Evolutionary conservation across 495 filamentous ascomycete species (phyloP).

Genomic region (Aspergillus kassunensis): DNA sequence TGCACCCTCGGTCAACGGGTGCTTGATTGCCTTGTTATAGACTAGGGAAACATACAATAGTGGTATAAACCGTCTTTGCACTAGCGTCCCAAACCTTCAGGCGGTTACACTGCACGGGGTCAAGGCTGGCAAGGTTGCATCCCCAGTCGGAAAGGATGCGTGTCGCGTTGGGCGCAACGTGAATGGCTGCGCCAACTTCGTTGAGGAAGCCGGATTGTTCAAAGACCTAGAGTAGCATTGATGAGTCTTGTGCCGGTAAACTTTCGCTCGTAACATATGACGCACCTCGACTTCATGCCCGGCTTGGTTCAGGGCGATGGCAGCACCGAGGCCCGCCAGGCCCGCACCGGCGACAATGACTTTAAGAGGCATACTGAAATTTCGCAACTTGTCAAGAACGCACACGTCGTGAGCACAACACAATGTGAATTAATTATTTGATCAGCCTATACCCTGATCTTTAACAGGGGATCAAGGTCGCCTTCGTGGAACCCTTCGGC

Average conservation of each 20-base stretch:
- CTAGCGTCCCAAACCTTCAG: slow-evolving; percentile 16
- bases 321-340: slow-evolving; percentile 54
- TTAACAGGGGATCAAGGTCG: no score
- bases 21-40: no score
- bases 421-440: no score
- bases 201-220: slow-evolving; percentile 47
- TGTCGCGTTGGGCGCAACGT: slow-evolving; percentile 47
- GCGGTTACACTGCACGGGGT: slow-evolving; percentile 14
- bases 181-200: slow-evolving; percentile 53
- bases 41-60: slow-evolving; percentile 15
- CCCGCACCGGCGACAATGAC: slow-evolving; percentile 55
- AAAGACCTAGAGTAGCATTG: slow-evolving; percentile 31
- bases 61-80: slow-evolving; percentile 3
- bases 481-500: no score
- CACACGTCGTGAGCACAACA: no score
- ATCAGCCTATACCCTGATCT: no score
- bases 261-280: not conserved
- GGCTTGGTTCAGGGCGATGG: slow-evolving; percentile 48
- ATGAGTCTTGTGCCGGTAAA: not conserved
- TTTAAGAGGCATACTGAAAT: slow-evolving; percentile 32
- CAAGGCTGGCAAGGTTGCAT: slow-evolving; percentile 35
- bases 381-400: no score
- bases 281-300: slow-evolving; percentile 48
- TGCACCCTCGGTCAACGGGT: no score
- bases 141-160: slow-evolving; percentile 43